Evolutionary conservation across 768 basidiomycete species (phyloP).

Genomic region (Myochromella boudieri): DNA sequence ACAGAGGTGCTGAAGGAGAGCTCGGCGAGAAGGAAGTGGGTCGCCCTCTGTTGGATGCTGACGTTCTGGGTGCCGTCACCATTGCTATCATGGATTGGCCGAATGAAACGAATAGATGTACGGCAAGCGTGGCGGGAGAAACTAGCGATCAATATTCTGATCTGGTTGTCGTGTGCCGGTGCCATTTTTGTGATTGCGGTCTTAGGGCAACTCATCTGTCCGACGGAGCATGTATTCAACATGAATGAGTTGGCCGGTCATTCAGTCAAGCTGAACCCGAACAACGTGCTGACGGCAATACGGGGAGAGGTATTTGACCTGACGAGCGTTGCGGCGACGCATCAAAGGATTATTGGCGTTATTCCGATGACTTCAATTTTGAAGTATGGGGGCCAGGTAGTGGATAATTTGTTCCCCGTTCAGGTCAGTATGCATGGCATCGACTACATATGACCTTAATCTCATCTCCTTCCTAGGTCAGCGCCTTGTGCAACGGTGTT

Average conservation of each 20-base stretch:
- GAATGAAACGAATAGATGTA: conserved; percentile 94
- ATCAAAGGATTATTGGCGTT: conserved; percentile 67
- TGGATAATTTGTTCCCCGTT: conserved; percentile 87
- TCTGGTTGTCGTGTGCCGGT: conserved; percentile 90
- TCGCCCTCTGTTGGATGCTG: conserved; percentile 80
- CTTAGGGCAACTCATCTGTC: conserved; percentile 87
- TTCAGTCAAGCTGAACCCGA: conserved; percentile 58
- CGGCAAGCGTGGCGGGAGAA: conserved; percentile 98
- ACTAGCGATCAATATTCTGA: conserved; percentile 89
- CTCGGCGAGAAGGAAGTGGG: conserved; percentile 83
- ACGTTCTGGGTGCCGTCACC: conserved; percentile 90
- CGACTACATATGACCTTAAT: not conserved
- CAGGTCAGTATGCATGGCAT: conserved; percentile 55
- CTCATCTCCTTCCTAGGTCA: conserved; percentile 53
- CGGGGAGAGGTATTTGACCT: conserved; percentile 96
- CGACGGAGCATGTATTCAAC: conserved; percentile 90
- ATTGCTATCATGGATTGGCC: conserved; percentile 67
- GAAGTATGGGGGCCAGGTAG: conserved; percentile 78
- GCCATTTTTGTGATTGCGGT: conserved; percentile 92
- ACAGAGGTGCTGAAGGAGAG: conserved; percentile 85
- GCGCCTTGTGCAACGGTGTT: conserved; percentile 88
- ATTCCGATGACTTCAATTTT: conserved; percentile 74
- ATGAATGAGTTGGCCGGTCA: conserved; percentile 72
- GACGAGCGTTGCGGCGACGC: conserved; percentile 60
- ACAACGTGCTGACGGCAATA: conserved; percentile 78